A percentile compares a stretch with the other conserved stretches of the same genome.
Conservation (phyloP, 164 flowering plant genomes). For the Sedum album region DNA sequence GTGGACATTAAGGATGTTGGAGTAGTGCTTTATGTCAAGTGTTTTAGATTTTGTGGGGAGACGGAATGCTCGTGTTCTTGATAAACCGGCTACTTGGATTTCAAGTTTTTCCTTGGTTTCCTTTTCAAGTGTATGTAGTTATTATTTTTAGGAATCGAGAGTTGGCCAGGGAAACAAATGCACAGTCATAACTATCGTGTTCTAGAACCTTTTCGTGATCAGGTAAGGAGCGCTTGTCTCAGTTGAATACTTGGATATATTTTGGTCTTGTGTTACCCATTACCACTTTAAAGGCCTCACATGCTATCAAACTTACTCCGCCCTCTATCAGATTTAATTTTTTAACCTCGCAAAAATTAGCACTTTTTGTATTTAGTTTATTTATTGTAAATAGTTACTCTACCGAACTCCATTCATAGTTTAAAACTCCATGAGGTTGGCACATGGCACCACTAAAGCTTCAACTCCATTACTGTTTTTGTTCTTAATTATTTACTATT, state of each 20-base stretch:
- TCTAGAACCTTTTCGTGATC: slow-evolving; percentile 62
- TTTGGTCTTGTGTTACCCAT: not conserved
- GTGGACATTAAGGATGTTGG: not conserved
- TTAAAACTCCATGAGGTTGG: not conserved
- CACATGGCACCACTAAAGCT: not conserved
- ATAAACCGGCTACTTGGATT: not conserved
- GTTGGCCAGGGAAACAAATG: slow-evolving; percentile 82
- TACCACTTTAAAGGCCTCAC: not conserved
- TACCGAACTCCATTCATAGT: no score
- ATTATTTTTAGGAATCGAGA: slow-evolving; percentile 41
- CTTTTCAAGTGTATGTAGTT: not conserved
- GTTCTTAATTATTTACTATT: not conserved
- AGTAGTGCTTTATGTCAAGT: not conserved
- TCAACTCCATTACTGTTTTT: not conserved
- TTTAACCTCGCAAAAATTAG: not conserved
- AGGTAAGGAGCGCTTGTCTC: slow-evolving; percentile 31
- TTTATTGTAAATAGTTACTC: no score
- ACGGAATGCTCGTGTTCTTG: not conserved
- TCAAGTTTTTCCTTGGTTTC: not conserved
- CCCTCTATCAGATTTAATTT: not conserved
- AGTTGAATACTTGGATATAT: not conserved
- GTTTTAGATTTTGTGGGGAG: not conserved
- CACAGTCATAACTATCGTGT: slow-evolving; percentile 88
- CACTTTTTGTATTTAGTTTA: not conserved
- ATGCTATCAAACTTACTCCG: not conserved